A percentile compares a stretch with the other conserved stretches of the same genome.
These are phyloP conservation scores for Penicillium ochrochloron DNA, from an alignment of 495 filamentous ascomycete species.

Conservation along the genomic window DNA sequence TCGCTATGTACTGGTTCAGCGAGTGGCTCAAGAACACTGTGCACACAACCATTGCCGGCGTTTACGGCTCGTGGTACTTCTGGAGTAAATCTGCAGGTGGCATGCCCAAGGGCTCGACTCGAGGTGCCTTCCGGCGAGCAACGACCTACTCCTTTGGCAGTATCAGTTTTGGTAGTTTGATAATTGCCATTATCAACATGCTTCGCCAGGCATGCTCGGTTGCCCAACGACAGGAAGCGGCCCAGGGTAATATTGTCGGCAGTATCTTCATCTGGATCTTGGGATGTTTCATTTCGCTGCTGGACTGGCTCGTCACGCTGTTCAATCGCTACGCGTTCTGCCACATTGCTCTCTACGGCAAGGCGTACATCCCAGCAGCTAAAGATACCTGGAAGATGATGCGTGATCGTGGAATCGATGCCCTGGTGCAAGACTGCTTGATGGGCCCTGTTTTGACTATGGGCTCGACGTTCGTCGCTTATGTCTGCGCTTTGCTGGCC, in stretches of 20 bases:
- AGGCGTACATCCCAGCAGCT: constrained; percentile 79
- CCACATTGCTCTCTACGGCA: constrained; percentile 90
- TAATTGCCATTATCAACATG: constrained; percentile 87
- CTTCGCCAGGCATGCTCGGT: constrained; percentile 77
- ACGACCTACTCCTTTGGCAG: constrained; percentile 91
- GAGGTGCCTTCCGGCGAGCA: constrained; percentile 71
- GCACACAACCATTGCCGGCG: constrained; percentile 82
- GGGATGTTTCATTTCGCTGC: constrained; percentile 72
- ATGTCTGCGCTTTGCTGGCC: constrained; percentile 76
- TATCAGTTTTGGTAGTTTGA: constrained; percentile 80
- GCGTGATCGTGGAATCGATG: constrained; percentile 88
- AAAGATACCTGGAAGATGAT: constrained; percentile 92
- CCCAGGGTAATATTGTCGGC: constrained; percentile 70
- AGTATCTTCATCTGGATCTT: constrained; percentile 71
- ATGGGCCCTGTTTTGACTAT: constrained; percentile 89
- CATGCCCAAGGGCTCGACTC: constrained; percentile 74
- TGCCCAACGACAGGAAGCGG: constrained; percentile 65
- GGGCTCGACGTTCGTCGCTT: constrained; percentile 82
- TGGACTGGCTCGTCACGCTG: constrained; percentile 81
- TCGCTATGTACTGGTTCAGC: constrained; percentile 89
- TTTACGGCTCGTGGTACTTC: constrained; percentile 96
- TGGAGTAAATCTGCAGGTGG: constrained; percentile 60
- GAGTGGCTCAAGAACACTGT: constrained; percentile 93
- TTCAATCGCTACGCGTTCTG: constrained; percentile 83
- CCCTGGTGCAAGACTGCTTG: constrained; percentile 86